Conservation (phyloP, 768 basidiomycete genomes). For the Tylopilus sp. region DNA sequence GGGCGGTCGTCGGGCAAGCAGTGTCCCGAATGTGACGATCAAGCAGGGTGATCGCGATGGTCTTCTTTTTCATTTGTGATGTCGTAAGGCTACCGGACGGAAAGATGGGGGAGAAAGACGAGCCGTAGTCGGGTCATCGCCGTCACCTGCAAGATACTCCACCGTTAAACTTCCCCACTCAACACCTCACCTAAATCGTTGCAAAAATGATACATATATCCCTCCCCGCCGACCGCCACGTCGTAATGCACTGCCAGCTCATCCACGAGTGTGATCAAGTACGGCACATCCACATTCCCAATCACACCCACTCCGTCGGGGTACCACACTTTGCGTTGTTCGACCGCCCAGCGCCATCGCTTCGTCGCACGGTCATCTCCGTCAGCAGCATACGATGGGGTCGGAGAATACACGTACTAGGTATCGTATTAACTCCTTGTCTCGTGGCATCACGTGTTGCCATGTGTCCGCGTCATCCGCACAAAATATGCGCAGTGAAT, state of each 20-base stretch:
- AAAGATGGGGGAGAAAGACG: no score
- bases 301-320: slow-evolving; percentile 40
- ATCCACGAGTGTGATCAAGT: slow-evolving; percentile 38
- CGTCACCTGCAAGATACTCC: not conserved
- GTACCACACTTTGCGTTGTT: slow-evolving; percentile 50
- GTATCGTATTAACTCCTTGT: slow-evolving; percentile 69
- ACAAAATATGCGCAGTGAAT: slow-evolving; percentile 75
- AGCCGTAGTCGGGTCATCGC: not conserved
- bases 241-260: slow-evolving; percentile 35
- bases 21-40: no score
- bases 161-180: not conserved
- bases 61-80: not conserved
- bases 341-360: slow-evolving; percentile 73
- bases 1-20: not conserved
- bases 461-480: slow-evolving; percentile 41
- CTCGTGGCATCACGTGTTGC: slow-evolving; percentile 58
- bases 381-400: not conserved
- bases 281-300: slow-evolving; percentile 34
- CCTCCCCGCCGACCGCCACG: slow-evolving; percentile 20
- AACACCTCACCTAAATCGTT: slow-evolving; percentile 17
- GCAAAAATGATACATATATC: slow-evolving; percentile 25
- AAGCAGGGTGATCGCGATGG: no score
- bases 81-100: no score
- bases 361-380: slow-evolving; percentile 24
- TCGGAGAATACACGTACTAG: slow-evolving; percentile 43